Evolutionary conservation across 176 grass and related monocot species (phyloP).

Genomic region (Typha latifolia): DNA sequence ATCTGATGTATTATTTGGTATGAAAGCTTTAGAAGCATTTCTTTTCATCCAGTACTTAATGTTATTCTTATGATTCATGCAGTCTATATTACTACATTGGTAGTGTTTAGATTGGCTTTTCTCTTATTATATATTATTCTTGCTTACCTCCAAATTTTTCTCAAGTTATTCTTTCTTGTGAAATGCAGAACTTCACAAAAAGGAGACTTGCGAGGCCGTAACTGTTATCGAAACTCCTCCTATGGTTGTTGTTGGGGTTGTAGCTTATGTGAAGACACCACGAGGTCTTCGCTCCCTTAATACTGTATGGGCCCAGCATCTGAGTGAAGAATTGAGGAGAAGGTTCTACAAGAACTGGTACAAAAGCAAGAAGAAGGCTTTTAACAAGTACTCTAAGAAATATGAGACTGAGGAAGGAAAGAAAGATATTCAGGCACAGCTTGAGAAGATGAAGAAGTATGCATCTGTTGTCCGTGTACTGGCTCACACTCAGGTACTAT

Average conservation of each 20-base stretch:
- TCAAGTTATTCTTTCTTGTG: not conserved
- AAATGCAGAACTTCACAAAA: constrained; percentile 73
- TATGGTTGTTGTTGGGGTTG: constrained; percentile 78
- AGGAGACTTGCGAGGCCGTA: constrained; percentile 93
- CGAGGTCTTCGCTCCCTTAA: constrained; percentile 71
- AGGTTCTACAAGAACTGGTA: constrained; percentile 99
- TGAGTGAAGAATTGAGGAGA: constrained; percentile 75
- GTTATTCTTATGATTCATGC: not conserved
- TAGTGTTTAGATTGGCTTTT: not conserved
- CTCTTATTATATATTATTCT: not conserved
- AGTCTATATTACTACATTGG: not conserved
- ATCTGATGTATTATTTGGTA: no score
- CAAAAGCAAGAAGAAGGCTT: constrained; percentile 98
- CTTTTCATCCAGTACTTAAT: not conserved
- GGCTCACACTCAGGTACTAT: constrained; percentile 67
- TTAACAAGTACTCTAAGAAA: constrained; percentile 78
- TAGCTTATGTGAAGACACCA: constrained; percentile 86
- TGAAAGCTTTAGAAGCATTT: not conserved
- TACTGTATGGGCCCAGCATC: constrained; percentile 95
- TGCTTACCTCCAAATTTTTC: not conserved
- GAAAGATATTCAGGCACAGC: constrained; percentile 68
- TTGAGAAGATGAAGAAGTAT: constrained; percentile 98
- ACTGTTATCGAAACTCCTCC: constrained; percentile 81
- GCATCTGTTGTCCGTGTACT: constrained; percentile 74
- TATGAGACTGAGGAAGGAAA: constrained; percentile 66